These are phyloP conservation scores for Ganoderma lucidum DNA, from an alignment of 1,284 basidiomycete genomes.

Conservation along the genomic window DNA sequence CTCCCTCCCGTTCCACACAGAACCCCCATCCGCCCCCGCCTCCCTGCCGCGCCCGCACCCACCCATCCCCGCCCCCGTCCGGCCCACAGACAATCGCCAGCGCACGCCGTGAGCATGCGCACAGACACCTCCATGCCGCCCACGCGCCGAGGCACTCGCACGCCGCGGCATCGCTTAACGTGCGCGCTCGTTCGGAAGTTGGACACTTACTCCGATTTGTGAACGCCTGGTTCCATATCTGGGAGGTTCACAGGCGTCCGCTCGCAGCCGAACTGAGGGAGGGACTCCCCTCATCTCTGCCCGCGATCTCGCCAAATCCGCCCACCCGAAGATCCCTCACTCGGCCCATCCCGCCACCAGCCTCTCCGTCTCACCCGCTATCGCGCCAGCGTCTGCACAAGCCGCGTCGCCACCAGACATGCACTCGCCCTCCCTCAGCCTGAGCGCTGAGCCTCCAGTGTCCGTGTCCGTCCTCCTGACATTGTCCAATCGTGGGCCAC, in stretches of 20 bases:
- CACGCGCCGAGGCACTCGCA: neutral
- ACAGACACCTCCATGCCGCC: neutral
- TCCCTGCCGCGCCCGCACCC: constrained; percentile 7
- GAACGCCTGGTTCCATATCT: constrained; percentile 22
- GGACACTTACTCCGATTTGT: constrained; percentile 26
- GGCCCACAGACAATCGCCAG: neutral
- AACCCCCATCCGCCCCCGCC: constrained; percentile 1
- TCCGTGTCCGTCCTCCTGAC: constrained; percentile 14
- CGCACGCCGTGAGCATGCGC: neutral
- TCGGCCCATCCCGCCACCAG: constrained; percentile 34
- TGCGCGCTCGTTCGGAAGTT: constrained; percentile 20
- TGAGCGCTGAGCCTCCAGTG: constrained; percentile 6
- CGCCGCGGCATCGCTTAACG: neutral
- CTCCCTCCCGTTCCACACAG: constrained; percentile 20
- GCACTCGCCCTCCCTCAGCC: constrained; percentile 5
- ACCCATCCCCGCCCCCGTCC: neutral
- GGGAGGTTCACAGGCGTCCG: constrained; percentile 28
- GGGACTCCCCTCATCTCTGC: constrained; percentile 36
- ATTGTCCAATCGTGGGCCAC: constrained; percentile 18
- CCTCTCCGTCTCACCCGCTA: constrained; percentile 21
- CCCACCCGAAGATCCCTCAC: constrained; percentile 37
- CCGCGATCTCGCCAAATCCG: constrained; percentile 33
- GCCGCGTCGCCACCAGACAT: constrained; percentile 1
- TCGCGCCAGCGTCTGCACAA: constrained; percentile 17
- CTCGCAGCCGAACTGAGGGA: constrained; percentile 37